These are phyloP conservation scores for Globisporangium middletonii DNA, from an alignment of 352 stramenopile species.

Conservation along the genomic window DNA sequence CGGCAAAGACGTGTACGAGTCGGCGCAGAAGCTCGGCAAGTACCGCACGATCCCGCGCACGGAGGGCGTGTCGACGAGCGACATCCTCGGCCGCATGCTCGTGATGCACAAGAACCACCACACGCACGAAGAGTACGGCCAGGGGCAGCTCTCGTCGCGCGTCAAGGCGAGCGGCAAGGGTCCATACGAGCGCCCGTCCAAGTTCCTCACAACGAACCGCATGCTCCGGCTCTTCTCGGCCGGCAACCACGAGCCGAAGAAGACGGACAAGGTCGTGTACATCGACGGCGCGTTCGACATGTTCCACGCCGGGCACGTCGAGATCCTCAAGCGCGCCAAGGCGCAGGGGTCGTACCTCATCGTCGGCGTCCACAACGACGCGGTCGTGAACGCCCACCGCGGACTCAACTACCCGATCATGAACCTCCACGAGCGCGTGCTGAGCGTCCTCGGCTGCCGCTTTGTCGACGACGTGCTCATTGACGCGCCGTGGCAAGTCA, in stretches of 20 bases:
- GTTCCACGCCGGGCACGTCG: conserved; percentile 98
- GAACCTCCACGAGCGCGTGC: conserved; percentile 97
- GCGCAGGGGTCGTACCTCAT: conserved; percentile 94
- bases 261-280: conserved; percentile 94
- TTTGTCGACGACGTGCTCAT: conserved; percentile 98
- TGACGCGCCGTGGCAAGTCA: conserved; percentile 94
- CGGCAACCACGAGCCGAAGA: conserved; percentile 84
- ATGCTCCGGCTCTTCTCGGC: conserved; percentile 92
- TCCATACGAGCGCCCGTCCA: conserved; percentile 72
- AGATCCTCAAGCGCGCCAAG: conserved; percentile 93
- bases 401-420: conserved; percentile 95
- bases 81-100: conserved; percentile 98
- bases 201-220: conserved; percentile 95
- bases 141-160: conserved; percentile 72
- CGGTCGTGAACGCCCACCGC: conserved; percentile 84
- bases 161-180: conserved; percentile 41
- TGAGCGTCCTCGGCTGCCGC: conserved; percentile 95
- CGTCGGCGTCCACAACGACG: conserved; percentile 95
- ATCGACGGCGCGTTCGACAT: conserved; percentile 98
- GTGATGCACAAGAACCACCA: conserved; percentile 94
- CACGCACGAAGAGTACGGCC: conserved; percentile 72
- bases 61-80: conserved; percentile 96
- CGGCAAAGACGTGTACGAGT: conserved; percentile 97
- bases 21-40: conserved; percentile 93
- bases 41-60: conserved; percentile 96